phyloP scores from a whole-genome alignment of 2,329 filamentous ascomycete genomes.

The Venturia asperata region DNA sequence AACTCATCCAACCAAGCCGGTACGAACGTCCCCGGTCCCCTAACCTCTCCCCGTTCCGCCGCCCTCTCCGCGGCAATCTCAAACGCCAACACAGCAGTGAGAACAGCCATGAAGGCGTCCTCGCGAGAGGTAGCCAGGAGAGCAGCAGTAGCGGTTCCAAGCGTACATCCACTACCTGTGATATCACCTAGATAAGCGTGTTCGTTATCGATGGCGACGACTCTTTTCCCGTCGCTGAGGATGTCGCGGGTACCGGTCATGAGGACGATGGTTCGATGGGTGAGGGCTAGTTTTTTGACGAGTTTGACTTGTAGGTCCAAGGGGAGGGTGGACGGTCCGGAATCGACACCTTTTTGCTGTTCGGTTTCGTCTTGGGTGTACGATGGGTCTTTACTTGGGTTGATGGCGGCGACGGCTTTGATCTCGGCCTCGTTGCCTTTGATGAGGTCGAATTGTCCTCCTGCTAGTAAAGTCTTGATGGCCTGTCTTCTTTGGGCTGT shows the following conservation, averaged over 20 bases:
- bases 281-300: slow-evolving; percentile 58
- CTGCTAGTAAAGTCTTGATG: slow-evolving; percentile 61
- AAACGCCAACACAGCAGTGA: slow-evolving; percentile 69
- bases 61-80: slow-evolving; percentile 69
- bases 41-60: slow-evolving; percentile 52
- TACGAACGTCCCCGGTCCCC: slow-evolving; percentile 79
- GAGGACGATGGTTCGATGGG: slow-evolving; percentile 65
- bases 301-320: slow-evolving; percentile 53
- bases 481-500: slow-evolving; percentile 66
- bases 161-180: slow-evolving; percentile 71
- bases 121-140: slow-evolving; percentile 57
- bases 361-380: slow-evolving; percentile 15
- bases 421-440: slow-evolving; percentile 95
- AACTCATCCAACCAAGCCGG: slow-evolving; percentile 75
- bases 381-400: neutral
- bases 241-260: slow-evolving; percentile 77
- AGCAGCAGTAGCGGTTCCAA: slow-evolving; percentile 74
- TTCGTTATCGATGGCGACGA: slow-evolving; percentile 67
- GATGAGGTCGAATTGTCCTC: slow-evolving; percentile 76
- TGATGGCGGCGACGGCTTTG: slow-evolving; percentile 44
- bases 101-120: slow-evolving; percentile 63
- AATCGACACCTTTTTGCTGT: slow-evolving; percentile 81
- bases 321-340: slow-evolving; percentile 49
- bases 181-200: slow-evolving; percentile 62
- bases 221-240: slow-evolving; percentile 64